Percentiles rank a stretch among this genome's conserved stretches.
Evolutionary conservation across 2,329 filamentous ascomycete genomes (phyloP).

Genomic region (Coniella vitis): DNA sequence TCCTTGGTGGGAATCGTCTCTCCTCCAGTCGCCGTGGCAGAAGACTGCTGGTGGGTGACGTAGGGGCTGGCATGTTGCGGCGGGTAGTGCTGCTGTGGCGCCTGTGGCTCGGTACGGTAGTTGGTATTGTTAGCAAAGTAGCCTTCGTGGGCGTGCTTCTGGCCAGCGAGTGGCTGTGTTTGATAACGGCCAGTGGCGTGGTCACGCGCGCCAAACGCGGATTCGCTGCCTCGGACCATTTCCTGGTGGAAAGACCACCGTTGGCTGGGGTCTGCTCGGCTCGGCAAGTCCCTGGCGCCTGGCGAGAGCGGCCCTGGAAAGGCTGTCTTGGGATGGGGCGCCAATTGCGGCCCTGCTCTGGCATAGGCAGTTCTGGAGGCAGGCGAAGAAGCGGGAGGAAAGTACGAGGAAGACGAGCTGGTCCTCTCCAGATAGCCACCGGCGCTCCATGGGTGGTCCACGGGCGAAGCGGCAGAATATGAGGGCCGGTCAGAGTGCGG

Average conservation of each 20-base stretch:
- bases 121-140: constrained; percentile 5
- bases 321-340: constrained; percentile 25
- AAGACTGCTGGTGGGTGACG: constrained; percentile 20
- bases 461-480: constrained; percentile 37
- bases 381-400: constrained; percentile 32
- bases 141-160: constrained; percentile 26
- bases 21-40: constrained; percentile 26
- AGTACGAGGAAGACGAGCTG: constrained; percentile 39
- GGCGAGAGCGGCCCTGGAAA: constrained; percentile 40
- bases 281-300: constrained; percentile 33
- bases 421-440: constrained; percentile 30
- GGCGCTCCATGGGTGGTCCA: constrained; percentile 39
- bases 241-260: constrained; percentile 37
- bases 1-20: constrained; percentile 49
- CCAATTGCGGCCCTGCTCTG: constrained; percentile 29
- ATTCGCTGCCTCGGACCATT: constrained; percentile 33
- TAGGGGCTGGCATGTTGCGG: constrained; percentile 16
- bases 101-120: constrained; percentile 19
- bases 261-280: constrained; percentile 29
- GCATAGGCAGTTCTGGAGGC: constrained; percentile 38
- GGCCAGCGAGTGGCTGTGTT: constrained; percentile 30
- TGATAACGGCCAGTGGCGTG: constrained; percentile 14
- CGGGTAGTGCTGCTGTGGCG: constrained; percentile 17
- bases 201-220: constrained; percentile 38
- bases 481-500: constrained; percentile 39